phyloP scores from a whole-genome alignment of 2,329 filamentous ascomycete genomes.

The Penicillium brasilianum region DNA sequence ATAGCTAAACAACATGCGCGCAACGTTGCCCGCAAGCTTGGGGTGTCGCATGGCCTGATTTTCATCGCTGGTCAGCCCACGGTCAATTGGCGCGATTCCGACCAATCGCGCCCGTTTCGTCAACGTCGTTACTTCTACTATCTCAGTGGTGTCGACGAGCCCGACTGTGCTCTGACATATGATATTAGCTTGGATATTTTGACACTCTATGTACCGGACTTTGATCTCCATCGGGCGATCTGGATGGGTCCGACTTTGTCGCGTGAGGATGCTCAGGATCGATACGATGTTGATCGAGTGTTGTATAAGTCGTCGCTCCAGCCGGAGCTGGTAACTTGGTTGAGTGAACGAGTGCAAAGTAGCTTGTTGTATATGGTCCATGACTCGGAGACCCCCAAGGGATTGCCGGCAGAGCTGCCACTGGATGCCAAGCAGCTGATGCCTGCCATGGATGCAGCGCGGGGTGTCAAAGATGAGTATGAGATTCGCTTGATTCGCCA shows the following conservation, averaged over 20 bases:
- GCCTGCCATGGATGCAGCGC: constrained; percentile 67
- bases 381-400: constrained; percentile 39
- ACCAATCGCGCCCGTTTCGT: constrained; percentile 61
- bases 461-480: constrained; percentile 75
- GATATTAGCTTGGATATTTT: constrained; percentile 65
- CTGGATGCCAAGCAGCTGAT: constrained; percentile 39
- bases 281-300: constrained; percentile 74
- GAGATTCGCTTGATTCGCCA: constrained; percentile 74
- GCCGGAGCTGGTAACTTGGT: constrained; percentile 55
- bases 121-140: constrained; percentile 69
- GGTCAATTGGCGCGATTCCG: constrained; percentile 61
- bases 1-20: constrained; percentile 58
- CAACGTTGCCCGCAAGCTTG: constrained; percentile 51
- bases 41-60: constrained; percentile 56
- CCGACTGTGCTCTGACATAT: constrained; percentile 63
- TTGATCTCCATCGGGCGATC: constrained; percentile 58
- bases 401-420: constrained; percentile 24
- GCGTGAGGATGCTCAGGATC: constrained; percentile 62
- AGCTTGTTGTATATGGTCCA: constrained; percentile 46
- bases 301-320: constrained; percentile 59
- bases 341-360: constrained; percentile 29
- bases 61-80: constrained; percentile 61
- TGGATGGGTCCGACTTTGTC: constrained; percentile 51
- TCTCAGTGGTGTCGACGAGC: constrained; percentile 59
- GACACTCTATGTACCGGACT: constrained; percentile 74